phyloP scores from a whole-genome alignment of 192 early-diverging fungal species.

The Rhizophagus sp. region DNA sequence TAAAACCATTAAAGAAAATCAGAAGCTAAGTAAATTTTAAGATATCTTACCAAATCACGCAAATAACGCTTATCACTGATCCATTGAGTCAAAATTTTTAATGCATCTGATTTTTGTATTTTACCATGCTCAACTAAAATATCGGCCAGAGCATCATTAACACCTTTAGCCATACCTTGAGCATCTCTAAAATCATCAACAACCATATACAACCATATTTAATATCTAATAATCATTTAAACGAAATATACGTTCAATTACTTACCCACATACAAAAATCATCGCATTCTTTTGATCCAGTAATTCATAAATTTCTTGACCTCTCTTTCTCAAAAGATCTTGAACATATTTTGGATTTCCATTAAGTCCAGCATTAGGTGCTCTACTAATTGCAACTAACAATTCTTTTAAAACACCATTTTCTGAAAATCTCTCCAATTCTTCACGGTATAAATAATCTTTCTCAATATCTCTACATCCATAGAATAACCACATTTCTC shows the following conservation, averaged over 20 bases:
- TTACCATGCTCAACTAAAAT: conserved; percentile 56
- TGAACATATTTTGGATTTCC: conserved; percentile 86
- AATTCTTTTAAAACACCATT: conserved; percentile 60
- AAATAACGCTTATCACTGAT: conserved; percentile 65
- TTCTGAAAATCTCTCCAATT: conserved; percentile 53
- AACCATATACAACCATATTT: neutral
- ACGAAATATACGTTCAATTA: neutral
- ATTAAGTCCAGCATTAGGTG: conserved; percentile 35
- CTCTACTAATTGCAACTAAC: conserved; percentile 68
- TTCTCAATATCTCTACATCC: conserved; percentile 71
- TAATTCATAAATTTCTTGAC: conserved; percentile 56
- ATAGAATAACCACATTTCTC: conserved; percentile 74
- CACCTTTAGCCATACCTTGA: conserved; percentile 86
- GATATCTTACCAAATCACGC: conserved; percentile 52
- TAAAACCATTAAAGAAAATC: no score
- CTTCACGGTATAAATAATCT: conserved; percentile 71
- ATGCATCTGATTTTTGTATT: conserved; percentile 50
- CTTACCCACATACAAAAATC: conserved; percentile 77
- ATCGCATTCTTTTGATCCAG: conserved; percentile 60
- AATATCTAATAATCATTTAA: conserved; percentile 28
- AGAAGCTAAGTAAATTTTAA: neutral
- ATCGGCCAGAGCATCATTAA: conserved; percentile 74
- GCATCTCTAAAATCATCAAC: conserved; percentile 61
- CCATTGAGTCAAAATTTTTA: conserved; percentile 63
- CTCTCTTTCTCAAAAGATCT: conserved; percentile 63